These are phyloP conservation scores for Sphagnum tenellum DNA, from an alignment of 225 moss, liverwort and hornwort species.

Conservation along the genomic window DNA sequence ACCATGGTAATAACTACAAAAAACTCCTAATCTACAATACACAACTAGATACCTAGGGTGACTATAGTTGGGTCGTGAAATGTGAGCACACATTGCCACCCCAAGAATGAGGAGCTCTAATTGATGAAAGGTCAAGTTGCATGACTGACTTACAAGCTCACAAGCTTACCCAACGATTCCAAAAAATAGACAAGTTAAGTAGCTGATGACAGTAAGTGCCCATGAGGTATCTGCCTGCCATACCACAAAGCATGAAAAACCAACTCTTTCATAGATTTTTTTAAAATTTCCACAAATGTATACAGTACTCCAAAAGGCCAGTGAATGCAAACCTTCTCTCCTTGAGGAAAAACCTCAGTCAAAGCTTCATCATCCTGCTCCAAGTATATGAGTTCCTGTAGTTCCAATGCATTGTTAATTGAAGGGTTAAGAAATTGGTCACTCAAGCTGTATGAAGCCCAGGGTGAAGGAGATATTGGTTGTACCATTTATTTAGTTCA, in stretches of 20 bases:
- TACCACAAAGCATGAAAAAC: neutral
- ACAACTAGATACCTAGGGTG: too few relatives aligned
- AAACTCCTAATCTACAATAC: too few relatives aligned
- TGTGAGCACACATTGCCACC: too few relatives aligned
- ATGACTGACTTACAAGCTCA: neutral
- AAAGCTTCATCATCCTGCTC: conserved; percentile 94
- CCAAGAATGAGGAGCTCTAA: neutral
- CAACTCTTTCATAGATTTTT: too few relatives aligned
- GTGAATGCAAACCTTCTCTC: conserved; percentile 59
- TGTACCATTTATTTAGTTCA: too few relatives aligned
- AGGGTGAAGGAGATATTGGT: neutral
- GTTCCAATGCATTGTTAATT: too few relatives aligned
- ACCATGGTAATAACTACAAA: too few relatives aligned
- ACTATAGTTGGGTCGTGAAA: too few relatives aligned
- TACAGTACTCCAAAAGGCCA: too few relatives aligned
- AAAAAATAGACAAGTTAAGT: conserved; percentile 68
- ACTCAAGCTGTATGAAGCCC: too few relatives aligned
- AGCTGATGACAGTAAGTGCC: conserved; percentile 85
- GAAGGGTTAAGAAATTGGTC: too few relatives aligned
- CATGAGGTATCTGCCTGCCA: conserved; percentile 81
- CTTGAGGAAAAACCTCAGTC: conserved; percentile 88
- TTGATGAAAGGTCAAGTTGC: neutral
- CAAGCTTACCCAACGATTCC: conserved; percentile 73
- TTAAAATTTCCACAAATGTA: too few relatives aligned
- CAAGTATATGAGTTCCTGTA: conserved; percentile 70